Percentiles rank a stretch among this genome's conserved stretches.
These are phyloP conservation scores for Sclerotinia sclerotiorum DNA, from an alignment of 2,329 filamentous ascomycete species.

Conservation along the genomic window DNA sequence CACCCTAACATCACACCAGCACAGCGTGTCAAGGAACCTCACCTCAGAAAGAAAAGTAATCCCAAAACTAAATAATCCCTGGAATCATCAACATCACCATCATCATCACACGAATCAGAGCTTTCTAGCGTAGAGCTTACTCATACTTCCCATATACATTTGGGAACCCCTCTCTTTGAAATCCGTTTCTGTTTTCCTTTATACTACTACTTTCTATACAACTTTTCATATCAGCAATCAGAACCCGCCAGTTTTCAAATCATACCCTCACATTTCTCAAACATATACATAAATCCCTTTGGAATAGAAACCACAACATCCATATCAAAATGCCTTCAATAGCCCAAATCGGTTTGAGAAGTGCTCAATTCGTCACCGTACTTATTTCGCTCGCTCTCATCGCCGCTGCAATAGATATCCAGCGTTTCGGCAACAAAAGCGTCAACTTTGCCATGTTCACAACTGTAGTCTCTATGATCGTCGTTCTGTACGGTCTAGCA, in stretches of 20 bases:
- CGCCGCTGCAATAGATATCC: conserved; percentile 41
- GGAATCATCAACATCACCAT: conserved; percentile 9
- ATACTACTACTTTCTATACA: neutral
- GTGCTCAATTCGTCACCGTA: conserved; percentile 36
- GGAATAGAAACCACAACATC: neutral
- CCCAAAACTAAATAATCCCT: neutral
- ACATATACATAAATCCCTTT: neutral
- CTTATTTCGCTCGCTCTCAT: conserved; percentile 38
- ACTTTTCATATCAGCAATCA: neutral
- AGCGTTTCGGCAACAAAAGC: conserved; percentile 63
- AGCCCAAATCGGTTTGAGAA: conserved; percentile 33
- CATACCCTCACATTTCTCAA: neutral
- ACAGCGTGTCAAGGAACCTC: neutral
- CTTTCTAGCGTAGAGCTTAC: conserved; percentile 10
- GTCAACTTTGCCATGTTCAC: conserved; percentile 66
- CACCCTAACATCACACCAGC: neutral
- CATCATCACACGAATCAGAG: conserved; percentile 8
- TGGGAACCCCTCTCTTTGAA: neutral
- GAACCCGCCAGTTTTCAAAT: neutral
- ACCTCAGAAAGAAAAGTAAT: neutral
- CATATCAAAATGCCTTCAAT: conserved; percentile 31
- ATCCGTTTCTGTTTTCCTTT: too few species aligned
- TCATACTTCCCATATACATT: neutral
- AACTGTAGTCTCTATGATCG: conserved; percentile 63
- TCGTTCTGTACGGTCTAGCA: conserved; percentile 61